Evolutionary conservation across 495 filamentous ascomycete species (phyloP), one percentile per base, ranked within the genome.

Genomic region (Podospora conica): DNA sequence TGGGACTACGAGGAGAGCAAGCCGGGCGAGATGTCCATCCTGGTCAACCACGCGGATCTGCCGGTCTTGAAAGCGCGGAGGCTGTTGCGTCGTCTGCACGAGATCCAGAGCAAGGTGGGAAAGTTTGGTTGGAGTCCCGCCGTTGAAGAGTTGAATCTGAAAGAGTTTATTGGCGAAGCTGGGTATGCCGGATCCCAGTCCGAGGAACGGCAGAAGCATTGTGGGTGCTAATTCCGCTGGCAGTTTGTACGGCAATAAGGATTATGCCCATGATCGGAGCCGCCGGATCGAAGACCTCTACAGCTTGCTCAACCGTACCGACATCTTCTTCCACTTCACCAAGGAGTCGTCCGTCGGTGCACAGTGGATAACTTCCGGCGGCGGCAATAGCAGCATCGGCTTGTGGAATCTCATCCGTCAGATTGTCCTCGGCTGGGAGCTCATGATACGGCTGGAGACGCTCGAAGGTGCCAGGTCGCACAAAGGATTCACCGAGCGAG

Each of bases 1-100:
- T 59, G 57, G 57, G 57, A 59, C 27, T 59, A 59, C 27, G 57
- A 59, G 57, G 58, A 59, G 24, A 59, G 18, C 15, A 33, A 59
- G 58, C 58, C 58, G 20, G 20, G 58, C 27, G 29, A 59, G 24
- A 27, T 12, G 12, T 29, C 58, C 24, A 29, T 59, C 28, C 29
- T 59, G 58, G 58, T 59, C 23, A 59, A 59, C 58, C 58, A 27
- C 25, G 29, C 58, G 18, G 27, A 59, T 10, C 58, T 59, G 0
- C 58, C 58, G 1, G 58, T 59, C n/a, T 18, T 59, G 58, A 27
- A 27, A 22, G 58, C 58, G 0, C 27, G 58, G 4, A 29, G 58
- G 28, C 18, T 59, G 58, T 11, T 59, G 25, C 58, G 58, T 9
- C 58, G 58, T 27, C 21, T 59, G 8, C 23, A 59, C 7, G 58